Base-by-base conservation (phyloP, 805 yeast genomes). In the Saccharomycopsis fermentans region DNA sequence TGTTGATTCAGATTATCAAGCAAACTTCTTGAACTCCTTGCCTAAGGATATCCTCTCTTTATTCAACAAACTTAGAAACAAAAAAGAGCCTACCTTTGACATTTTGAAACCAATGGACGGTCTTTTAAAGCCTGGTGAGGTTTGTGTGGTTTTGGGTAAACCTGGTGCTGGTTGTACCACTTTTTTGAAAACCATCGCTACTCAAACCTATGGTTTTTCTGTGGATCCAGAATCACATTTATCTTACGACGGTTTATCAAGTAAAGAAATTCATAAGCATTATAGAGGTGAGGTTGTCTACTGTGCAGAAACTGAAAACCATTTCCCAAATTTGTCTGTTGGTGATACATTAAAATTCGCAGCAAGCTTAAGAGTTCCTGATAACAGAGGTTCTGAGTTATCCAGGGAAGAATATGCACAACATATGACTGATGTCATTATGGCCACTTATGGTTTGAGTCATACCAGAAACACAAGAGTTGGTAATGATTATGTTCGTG, bases 151-250 rank as follows among this genome's bases (percentile, higher is more conserved):
- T 12, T 73, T 86, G 51, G 92, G 94, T 58, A 79, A 91, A 70
- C 92, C 92, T 1, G 92, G 92, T 65, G 77, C 86, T 36, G 88
- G 88, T 48, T 83, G 88, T 65, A 73, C 87, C 6, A 82, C 87
- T 3, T 71, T 82, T 55, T 72, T 83, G 64, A 82, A 82, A 65
- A 73, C 85, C 3, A 70, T 83, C 52, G 76, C 84, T 48, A 73
- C 80, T 39, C 75, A 77, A 53, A 81, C 85, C 1, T 77, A 80
- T 64, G 87, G 86, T 47, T 82, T 78, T 69, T 68, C 75, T 47
- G 66, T 81, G 50, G 79, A 74, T 56, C 64, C 70, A 24, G 76
- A 74, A 34, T 70, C 82, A 3, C 64, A 65, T 12, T 70, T 83
- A 56, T 73, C 80, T 12, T 81, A 78, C 66, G 81, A 73, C 57